phyloP scores from a whole-genome alignment of 352 stramenopile genomes.

The Phytophthora multivora region DNA sequence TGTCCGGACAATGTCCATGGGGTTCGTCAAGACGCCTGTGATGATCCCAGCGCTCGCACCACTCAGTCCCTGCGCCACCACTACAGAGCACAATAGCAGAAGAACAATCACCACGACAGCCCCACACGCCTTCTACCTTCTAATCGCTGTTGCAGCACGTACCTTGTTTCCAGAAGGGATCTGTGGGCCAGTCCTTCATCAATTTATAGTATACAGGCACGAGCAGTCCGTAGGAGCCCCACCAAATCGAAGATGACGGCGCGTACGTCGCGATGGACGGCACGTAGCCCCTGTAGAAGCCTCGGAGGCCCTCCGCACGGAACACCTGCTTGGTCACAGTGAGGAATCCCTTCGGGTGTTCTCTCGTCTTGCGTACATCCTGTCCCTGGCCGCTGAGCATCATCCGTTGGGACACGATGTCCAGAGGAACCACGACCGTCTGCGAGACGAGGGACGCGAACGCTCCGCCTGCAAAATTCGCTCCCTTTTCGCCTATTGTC shows the following conservation, averaged over 20 bases:
- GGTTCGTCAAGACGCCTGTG: constrained; percentile 83
- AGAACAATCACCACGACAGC: constrained; percentile 1
- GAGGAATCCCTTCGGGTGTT: constrained; percentile 63
- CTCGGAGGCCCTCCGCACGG: constrained; percentile 63
- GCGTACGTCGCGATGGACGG: constrained; percentile 87
- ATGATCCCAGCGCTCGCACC: constrained; percentile 80
- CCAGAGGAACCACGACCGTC: constrained; percentile 85
- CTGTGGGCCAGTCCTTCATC: constrained; percentile 58
- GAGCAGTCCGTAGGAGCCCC: constrained; percentile 84
- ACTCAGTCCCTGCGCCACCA: constrained; percentile 77
- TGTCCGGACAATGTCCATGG: constrained; percentile 90
- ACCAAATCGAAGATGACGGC: constrained; percentile 87
- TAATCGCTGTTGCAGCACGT: background rate
- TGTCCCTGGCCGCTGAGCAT: constrained; percentile 86
- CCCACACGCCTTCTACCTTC: background rate
- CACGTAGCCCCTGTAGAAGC: constrained; percentile 87
- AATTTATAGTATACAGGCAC: constrained; percentile 73
- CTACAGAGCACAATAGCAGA: constrained; percentile 26
- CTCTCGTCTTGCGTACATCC: constrained; percentile 59
- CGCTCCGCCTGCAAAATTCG: constrained; percentile 82
- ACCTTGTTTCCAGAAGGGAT: constrained; percentile 89
- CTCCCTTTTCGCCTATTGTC: constrained; percentile 62
- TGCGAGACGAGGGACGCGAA: constrained; percentile 83
- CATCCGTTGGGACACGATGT: constrained; percentile 91
- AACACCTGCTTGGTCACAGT: constrained; percentile 69